Evolutionary conservation across 306 rosid species (phyloP), one percentile per base, ranked within the genome.

Genomic region (Lupinus albus): DNA sequence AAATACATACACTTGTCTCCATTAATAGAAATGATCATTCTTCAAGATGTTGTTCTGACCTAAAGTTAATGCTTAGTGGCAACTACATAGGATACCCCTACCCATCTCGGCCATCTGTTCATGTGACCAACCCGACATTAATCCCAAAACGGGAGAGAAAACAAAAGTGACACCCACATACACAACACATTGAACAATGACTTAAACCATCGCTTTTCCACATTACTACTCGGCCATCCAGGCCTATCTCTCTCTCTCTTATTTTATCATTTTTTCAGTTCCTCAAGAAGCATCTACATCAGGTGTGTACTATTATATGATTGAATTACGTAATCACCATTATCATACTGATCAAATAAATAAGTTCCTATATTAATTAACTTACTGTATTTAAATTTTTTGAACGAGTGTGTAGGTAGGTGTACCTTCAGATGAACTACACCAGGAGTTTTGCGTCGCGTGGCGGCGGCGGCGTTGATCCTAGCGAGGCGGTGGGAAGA

Each of bases 371-470:
- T 33, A 33, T 33, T 33, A 33, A 33, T 33, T 32, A 4, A 32
- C 5, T 1, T 6, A 25, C 30, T 25, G 4, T 25, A 25, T 25
- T 25, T 25, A 25, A 11, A 10, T 41, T 41, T 41, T 12, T 12
- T 41, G 13, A 65, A 49, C 33, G 25, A 20, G 17, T 14, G 11
- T 5, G 16, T 45, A n/a, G 6, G 0, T 25, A 10, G 13, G 13
- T 42, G 6, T 71, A 93, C 99, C 97, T 90, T 90, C 79, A 93
- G 93, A 70, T 88, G 95, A 54, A 93, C 94, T n/a, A 90, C 87
- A n/a, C 78, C 68, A 30, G 86, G 45, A 0, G 80, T 18, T 80
- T 86, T 88, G 68, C 87, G 72, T 42, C 94, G 74, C 32, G 44
- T 28, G 30, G 63, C 28, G n/a, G 49, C 11, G 15, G 42, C 4